Base-by-base conservation (phyloP, 2,329 filamentous ascomycete species). In the Myriosclerotinia duriaeana region DNA sequence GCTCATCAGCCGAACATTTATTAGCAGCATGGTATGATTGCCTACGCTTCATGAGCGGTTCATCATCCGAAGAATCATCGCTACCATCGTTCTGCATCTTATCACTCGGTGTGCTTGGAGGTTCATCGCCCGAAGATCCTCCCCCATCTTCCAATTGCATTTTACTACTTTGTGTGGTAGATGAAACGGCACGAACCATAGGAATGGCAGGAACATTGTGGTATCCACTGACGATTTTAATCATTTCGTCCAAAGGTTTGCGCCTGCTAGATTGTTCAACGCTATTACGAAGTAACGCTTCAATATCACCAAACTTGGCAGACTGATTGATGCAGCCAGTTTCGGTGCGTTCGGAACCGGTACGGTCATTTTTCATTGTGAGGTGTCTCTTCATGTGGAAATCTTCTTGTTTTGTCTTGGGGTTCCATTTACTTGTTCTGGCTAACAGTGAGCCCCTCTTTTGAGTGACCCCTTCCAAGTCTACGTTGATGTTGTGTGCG, bases 401-500 rank as follows among this genome's bases (percentile, higher is more conserved):
- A n/a, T 62, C 50, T 17, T 30, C 22, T 34, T 3, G 20, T 9
- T 26, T 44, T 5, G 17, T 40, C 26, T 38, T 14, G 1, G 46
- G 7, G 7, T 53, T 56, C 58, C 58, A 66, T 36, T 34, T 66
- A n/a, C 64, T 62, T 44, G 26, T 14, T 55, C n/a, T 20, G 14
- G 64, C 48, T 2, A 66, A 30, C 20, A 26, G 12, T 2, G 64
- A 54, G 14, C 64, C 56, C 15, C 34, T 17, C 30, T 12, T 26
- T 30, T 66, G 64, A 12, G 22, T 44, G 8, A 66, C 38, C 3
- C 22, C 34, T 34, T 53, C 44, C 12, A 66, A 9, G 4, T 62
- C 44, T 11, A 34, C 26, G 14, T 66, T 66, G 22, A 66, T 26
- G 11, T 66, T 66, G 50, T 62, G n/a, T n/a, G 64, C 48, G n/a